Conservation (phyloP, 2,329 filamentous ascomycete genomes). For the Mycosphaerella arachidis region DNA sequence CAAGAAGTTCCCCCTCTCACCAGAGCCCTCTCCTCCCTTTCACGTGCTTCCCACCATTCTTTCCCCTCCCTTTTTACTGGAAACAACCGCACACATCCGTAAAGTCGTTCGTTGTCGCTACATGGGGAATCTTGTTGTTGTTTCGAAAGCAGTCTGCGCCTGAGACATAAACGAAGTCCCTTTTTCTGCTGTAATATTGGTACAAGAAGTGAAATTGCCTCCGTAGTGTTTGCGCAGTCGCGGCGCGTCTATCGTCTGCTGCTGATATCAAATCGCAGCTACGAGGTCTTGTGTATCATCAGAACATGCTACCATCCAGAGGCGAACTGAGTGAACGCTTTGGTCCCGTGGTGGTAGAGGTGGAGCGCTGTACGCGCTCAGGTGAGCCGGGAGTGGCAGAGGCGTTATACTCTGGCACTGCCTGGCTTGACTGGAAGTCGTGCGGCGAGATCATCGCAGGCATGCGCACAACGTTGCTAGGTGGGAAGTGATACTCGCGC, state of each 20-base stretch:
- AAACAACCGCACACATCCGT: background rate
- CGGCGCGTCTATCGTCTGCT: background rate
- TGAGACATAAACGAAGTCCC: background rate
- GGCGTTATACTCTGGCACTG: slow-evolving; percentile 6
- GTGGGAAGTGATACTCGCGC: slow-evolving; percentile 13
- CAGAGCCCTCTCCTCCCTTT: background rate
- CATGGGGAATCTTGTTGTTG: slow-evolving; percentile 3
- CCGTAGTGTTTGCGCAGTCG: background rate
- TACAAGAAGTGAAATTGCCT: slow-evolving; percentile 6
- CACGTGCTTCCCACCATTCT: background rate
- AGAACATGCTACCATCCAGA: slow-evolving; percentile 21
- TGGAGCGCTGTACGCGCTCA: slow-evolving; percentile 1
- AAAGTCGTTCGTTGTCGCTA: slow-evolving; percentile 3
- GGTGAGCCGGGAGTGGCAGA: slow-evolving; percentile 2
- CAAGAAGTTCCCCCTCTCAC: background rate
- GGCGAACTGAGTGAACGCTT: slow-evolving; percentile 9
- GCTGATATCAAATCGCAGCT: slow-evolving; percentile 15
- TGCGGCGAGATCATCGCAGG: background rate
- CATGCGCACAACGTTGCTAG: slow-evolving; percentile 19
- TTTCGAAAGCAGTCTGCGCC: background rate
- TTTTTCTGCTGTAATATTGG: background rate
- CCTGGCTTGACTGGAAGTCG: slow-evolving; percentile 8
- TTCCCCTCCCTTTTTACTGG: background rate
- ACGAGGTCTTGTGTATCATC: slow-evolving; percentile 6
- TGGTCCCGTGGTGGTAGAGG: background rate